phyloP scores from a whole-genome alignment of 2,329 filamentous ascomycete species.

The Aspergillus aculeatus region DNA sequence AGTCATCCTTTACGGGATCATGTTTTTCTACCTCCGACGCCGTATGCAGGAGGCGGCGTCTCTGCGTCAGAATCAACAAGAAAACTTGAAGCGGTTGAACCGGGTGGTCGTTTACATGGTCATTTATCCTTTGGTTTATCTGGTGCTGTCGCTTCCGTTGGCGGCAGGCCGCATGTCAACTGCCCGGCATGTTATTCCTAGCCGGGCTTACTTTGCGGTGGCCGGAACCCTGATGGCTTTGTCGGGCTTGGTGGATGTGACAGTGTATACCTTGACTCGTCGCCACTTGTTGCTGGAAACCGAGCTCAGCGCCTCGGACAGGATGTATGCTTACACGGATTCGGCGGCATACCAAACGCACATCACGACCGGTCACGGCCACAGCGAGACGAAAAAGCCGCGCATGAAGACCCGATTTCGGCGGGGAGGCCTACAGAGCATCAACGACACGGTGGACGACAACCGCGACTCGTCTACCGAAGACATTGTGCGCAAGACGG shows the following conservation, averaged over 20 bases:
- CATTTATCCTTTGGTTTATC: slow-evolving; percentile 53
- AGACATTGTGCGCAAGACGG: slow-evolving; percentile 39
- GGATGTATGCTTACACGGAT: slow-evolving; percentile 29
- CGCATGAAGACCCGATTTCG: slow-evolving; percentile 22
- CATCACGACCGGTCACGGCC: slow-evolving; percentile 22
- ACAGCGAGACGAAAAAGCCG: slow-evolving; percentile 14
- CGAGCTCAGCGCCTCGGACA: slow-evolving; percentile 35
- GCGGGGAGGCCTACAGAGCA: slow-evolving; percentile 19
- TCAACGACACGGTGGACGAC: slow-evolving; percentile 21
- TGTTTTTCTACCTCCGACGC: slow-evolving; percentile 49
- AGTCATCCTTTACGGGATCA: slow-evolving; percentile 48
- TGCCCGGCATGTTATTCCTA: slow-evolving; percentile 32
- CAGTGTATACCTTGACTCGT: slow-evolving; percentile 57
- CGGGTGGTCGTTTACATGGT: slow-evolving; percentile 48
- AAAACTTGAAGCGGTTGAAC: slow-evolving; percentile 36
- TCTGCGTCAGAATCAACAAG: slow-evolving; percentile 33
- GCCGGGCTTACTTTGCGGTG: slow-evolving; percentile 48
- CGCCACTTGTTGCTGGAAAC: slow-evolving; percentile 54
- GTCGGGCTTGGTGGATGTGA: slow-evolving; percentile 58
- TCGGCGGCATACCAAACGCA: slow-evolving; percentile 29
- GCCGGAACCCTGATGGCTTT: slow-evolving; percentile 56
- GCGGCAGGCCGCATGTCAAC: slow-evolving; percentile 48
- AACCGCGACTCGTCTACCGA: slow-evolving; percentile 45
- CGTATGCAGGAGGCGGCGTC: slow-evolving; percentile 39
- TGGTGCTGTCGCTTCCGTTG: slow-evolving; percentile 61